These are phyloP conservation scores for Barnettozyma sucrosica DNA, from an alignment of 805 yeast genomes.

Conservation along the genomic window DNA sequence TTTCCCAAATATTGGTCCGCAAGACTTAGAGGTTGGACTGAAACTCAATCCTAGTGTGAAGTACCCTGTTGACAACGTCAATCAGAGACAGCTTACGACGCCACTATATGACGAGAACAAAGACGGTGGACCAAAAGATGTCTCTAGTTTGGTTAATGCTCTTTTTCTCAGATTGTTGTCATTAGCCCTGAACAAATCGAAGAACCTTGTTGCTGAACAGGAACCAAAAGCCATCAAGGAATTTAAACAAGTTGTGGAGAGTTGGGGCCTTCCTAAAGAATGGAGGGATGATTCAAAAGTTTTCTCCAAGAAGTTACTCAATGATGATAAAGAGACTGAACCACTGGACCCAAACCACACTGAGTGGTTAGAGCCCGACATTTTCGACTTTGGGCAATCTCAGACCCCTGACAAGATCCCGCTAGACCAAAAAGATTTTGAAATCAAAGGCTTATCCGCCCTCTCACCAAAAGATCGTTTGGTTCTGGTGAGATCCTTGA, in stretches of 20 bases:
- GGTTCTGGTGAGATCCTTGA: constrained; percentile 18
- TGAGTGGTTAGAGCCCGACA: constrained; percentile 16
- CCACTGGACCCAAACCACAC: constrained; percentile 20
- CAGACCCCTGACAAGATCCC: constrained; percentile 19
- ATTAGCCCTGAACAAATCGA: constrained; percentile 17
- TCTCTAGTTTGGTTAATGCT: constrained; percentile 15
- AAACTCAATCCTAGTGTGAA: constrained; percentile 9
- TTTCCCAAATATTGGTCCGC: constrained; percentile 21
- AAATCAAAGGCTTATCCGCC: constrained; percentile 13
- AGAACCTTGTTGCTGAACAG: constrained; percentile 6
- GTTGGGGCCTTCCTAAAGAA: constrained; percentile 24
- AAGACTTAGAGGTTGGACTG: constrained; percentile 24
- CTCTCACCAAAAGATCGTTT: constrained; percentile 22
- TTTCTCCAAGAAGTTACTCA: constrained; percentile 5
- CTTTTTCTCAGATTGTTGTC: constrained; percentile 15
- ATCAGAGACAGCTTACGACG: constrained; percentile 3
- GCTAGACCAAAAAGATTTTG: constrained; percentile 18
- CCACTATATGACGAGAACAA: not conserved
- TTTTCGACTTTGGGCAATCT: constrained; percentile 11
- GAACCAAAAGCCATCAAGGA: constrained; percentile 16
- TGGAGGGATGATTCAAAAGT: constrained; percentile 25
- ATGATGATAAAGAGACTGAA: constrained; percentile 8
- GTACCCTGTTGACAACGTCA: constrained; percentile 14
- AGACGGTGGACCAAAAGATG: constrained; percentile 3
- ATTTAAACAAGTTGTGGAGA: constrained; percentile 11